Percentiles rank a stretch among this genome's conserved stretches.
Conservation (phyloP, 345 rosid genomes). For the Corchorus capsularis region DNA sequence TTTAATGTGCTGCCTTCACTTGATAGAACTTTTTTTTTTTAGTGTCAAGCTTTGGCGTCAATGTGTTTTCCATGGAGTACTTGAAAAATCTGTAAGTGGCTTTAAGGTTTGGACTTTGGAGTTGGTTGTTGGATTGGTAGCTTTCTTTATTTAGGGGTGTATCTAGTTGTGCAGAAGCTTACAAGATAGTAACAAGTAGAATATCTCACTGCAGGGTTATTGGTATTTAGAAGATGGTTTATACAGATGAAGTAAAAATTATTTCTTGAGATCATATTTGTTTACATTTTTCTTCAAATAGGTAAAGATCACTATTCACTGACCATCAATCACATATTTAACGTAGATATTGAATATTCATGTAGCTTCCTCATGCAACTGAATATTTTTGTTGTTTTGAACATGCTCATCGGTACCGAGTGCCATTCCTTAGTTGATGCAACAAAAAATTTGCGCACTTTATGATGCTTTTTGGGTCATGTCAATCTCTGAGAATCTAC, state of each 20-base stretch:
- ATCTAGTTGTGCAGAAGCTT: not conserved
- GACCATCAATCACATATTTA: not conserved
- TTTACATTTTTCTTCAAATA: not conserved
- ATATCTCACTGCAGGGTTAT: not conserved
- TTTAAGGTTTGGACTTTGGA: not conserved
- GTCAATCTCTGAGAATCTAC: constrained; percentile 17
- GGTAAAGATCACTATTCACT: not conserved
- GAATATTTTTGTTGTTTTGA: not conserved
- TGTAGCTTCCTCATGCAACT: too few species aligned
- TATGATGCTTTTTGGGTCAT: not conserved
- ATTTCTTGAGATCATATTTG: not conserved
- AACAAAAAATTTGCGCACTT: not conserved
- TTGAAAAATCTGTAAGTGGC: not conserved
- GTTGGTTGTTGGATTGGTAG: not conserved
- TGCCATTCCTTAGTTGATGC: not conserved
- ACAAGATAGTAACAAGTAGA: not conserved
- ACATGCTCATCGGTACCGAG: not conserved
- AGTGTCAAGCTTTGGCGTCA: not conserved
- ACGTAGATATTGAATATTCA: too few species aligned
- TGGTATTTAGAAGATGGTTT: not conserved
- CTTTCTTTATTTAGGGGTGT: not conserved
- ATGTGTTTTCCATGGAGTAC: not conserved
- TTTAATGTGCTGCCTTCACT: not conserved
- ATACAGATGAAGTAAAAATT: not conserved
- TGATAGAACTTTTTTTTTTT: not conserved